Evolutionary conservation across 345 rosid species (phyloP).

Genomic region (Sapria himalayana): DNA sequence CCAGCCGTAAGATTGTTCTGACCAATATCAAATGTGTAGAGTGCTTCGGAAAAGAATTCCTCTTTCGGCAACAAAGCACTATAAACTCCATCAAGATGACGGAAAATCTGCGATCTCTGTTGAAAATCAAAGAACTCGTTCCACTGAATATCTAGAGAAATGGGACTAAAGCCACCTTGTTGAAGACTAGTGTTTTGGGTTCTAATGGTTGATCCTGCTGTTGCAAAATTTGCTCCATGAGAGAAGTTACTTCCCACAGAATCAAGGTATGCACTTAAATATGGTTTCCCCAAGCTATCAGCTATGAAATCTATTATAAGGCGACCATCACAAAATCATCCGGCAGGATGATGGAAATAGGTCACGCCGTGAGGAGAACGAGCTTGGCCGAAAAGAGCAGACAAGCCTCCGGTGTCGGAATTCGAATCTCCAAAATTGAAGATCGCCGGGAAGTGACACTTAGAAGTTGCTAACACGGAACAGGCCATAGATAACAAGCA

Average conservation of each 20-base stretch:
- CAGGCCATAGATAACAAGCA: too few relatives aligned
- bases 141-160: constrained; percentile 53
- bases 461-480: too few relatives aligned
- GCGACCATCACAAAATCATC: too few relatives aligned
- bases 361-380: too few relatives aligned
- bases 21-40: constrained; percentile 49
- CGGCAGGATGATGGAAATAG: too few relatives aligned
- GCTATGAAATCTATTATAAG: too few relatives aligned
- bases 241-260: constrained; percentile 60
- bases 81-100: too few relatives aligned
- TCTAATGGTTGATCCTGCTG: constrained; percentile 73
- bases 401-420: too few relatives aligned
- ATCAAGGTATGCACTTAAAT: constrained; percentile 56
- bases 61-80: constrained; percentile 34
- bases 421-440: too few relatives aligned
- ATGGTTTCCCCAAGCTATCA: constrained; percentile 31
- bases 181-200: constrained; percentile 47
- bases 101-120: constrained; percentile 34
- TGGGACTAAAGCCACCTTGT: constrained; percentile 69
- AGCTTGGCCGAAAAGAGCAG: too few relatives aligned
- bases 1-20: constrained; percentile 58
- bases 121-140: constrained; percentile 33
- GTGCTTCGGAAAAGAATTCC: constrained; percentile 21
- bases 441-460: too few relatives aligned
- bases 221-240: constrained; percentile 83